These are phyloP conservation scores for Phaeoacremonium minimum DNA, from an alignment of 2,329 filamentous ascomycete genomes.

Conservation along the genomic window DNA sequence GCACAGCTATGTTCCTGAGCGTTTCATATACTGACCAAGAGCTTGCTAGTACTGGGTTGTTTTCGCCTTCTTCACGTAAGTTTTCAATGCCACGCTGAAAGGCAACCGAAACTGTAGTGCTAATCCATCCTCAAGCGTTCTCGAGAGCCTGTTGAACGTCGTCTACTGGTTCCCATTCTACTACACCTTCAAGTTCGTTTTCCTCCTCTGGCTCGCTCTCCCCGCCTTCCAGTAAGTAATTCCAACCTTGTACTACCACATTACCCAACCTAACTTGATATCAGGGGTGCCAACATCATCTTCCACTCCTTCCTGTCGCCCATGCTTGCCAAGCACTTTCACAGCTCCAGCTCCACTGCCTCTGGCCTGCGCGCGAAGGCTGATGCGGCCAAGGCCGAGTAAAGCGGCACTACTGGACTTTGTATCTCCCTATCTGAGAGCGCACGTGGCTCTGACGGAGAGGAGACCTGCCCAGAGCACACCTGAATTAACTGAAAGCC, in stretches of 20 bases:
- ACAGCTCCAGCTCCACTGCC: slow-evolving; percentile 63
- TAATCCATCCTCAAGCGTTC: slow-evolving; percentile 41
- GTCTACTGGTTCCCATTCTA: slow-evolving; percentile 99
- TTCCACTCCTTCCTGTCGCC: slow-evolving; percentile 96
- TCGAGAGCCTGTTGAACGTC: slow-evolving; percentile 78
- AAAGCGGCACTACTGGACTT: slow-evolving; percentile 26
- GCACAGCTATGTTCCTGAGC: too few species aligned
- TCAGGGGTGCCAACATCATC: slow-evolving; percentile 87
- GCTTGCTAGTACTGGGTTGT: slow-evolving; percentile 77
- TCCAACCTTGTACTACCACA: slow-evolving; percentile 4
- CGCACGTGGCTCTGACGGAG: slow-evolving; percentile 13
- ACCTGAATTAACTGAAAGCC: slow-evolving; percentile 8
- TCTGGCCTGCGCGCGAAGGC: slow-evolving; percentile 86
- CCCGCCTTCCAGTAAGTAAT: slow-evolving; percentile 82
- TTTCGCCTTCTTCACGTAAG: slow-evolving; percentile 72
- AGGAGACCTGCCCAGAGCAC: slow-evolving; percentile 4
- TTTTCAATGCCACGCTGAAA: slow-evolving; percentile 5
- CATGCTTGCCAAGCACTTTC: slow-evolving; percentile 90
- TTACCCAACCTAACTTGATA: slow-evolving; percentile 2
- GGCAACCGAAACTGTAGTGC: slow-evolving; percentile 4
- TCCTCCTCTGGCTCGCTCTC: slow-evolving; percentile 96
- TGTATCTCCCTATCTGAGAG: slow-evolving; percentile 1
- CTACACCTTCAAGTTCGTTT: slow-evolving; percentile 98
- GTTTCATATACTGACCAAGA: too few species aligned
- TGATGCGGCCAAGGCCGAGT: slow-evolving; percentile 70